Base-by-base conservation (phyloP, 495 filamentous ascomycete species). In the Penicillium silybi region DNA sequence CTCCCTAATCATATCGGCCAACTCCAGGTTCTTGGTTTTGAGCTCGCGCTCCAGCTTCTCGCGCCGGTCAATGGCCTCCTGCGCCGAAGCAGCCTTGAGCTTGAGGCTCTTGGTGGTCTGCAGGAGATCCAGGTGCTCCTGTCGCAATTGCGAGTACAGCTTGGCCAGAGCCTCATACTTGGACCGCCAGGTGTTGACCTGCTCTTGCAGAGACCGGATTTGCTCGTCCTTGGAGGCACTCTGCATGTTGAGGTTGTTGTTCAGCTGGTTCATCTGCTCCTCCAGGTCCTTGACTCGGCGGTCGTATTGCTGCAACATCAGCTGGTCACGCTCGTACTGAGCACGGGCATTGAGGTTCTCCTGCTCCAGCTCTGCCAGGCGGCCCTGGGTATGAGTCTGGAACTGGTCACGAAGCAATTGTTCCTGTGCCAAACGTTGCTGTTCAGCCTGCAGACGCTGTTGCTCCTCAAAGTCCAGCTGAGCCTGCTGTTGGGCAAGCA, bases 1-100 rank as follows among this genome's bases (percentile, higher is more conserved):
- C 69, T 98, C 93, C 5, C 93, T 84, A 52, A 98, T 98, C 93
- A 98, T 97, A 67, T 97, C 92, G 44, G 93, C 93, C 39, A 98
- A 75, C 70, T 98, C 95, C 16, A 97, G 77, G 65, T 97, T 98
- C 82, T 97, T 98, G 19, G 91, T 95, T 79, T 98, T 98, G 63
- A 97, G 86, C 70, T 98, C 93, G 9, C 92, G 85, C 72, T 97
- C 89, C 50, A 98, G 80, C 73, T 92, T 96, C 72, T 98, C 95
- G 18, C 92, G 85, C 48, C 81, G 84, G 19, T 97, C 95, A 56
- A 97, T 96, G 3, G 95, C 92, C 68, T 97, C 95, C 67, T 97
- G 92, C 0, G 93, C 95, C 3, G 92, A 97, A 2, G 91, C 89
- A 5, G 93, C 93, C 70, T 97, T 97, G 50, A 96, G 81, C 69